Base-by-base conservation (phyloP, 768 basidiomycete species). In the Rossbeevera mucosa region DNA sequence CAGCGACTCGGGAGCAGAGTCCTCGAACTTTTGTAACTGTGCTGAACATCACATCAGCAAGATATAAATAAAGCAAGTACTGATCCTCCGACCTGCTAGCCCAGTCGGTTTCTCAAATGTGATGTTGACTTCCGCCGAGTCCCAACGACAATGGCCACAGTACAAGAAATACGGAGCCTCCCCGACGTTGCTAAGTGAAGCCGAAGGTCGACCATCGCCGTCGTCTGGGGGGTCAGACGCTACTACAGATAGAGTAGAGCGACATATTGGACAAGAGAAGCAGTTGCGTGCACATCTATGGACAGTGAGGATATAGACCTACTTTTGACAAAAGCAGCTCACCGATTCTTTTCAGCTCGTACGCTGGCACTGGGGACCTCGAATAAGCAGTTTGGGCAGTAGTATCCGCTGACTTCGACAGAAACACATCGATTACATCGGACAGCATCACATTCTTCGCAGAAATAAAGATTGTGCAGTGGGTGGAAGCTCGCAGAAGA, bases 341-440 rank as follows among this genome's bases (percentile, higher is more conserved):
- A 91, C 95, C 94, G 80, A 64, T 96, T 97, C 79, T 94, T 95
- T 72, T 99, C 96, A 12, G 90, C 93, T 50, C 96, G 79, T n/a
- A 99, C 96, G 62, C 93, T 96, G 2, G 96, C 96, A 66, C 88
- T 93, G 1, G 96, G 95, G 11, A 99, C 96, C 67, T 99, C 96
- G 68, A 98, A 99, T 16, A 97, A 77, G 68, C 96, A 99, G 68
- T 95, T 94, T 28, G 96, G 96, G 67, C 96, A 99, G 69, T 92
- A 97, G 68, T 98, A 99, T 40, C 91, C 91, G 66, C 91, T 90
- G 66, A 98, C 89, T 80, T 99, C 96, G 41, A 92, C 76, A 7
- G 85, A 80, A 2, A 95, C 91, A 61, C 96, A 99, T 57, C 85
- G 80, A 67, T 96, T 90, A 65, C 96, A 99, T 51, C 94, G 77